Conservation (phyloP, 2,329 filamentous ascomycete species). For the Ceratocystiopsis sp. region DNA sequence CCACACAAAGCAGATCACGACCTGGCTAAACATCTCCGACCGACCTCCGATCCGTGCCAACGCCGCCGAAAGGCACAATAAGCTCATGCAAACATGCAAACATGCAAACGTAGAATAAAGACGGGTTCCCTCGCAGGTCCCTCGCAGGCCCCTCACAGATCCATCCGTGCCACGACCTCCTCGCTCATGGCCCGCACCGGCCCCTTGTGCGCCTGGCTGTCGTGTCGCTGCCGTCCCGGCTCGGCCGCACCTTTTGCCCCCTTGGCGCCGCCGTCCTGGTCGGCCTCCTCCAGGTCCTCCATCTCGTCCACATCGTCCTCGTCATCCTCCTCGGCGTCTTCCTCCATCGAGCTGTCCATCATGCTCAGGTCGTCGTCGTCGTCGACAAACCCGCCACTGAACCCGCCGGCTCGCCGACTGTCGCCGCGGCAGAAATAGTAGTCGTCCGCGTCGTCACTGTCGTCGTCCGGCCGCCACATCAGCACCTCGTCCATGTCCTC, state of each 20-base stretch:
- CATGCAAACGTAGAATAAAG: neutral
- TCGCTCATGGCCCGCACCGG: slow-evolving; percentile 41
- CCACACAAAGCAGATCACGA: too few species aligned
- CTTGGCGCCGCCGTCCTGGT: slow-evolving; percentile 13
- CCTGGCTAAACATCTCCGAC: too few species aligned
- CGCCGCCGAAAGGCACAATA: neutral
- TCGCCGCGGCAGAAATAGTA: slow-evolving; percentile 12
- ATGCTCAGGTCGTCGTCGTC: slow-evolving; percentile 22
- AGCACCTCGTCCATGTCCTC: slow-evolving; percentile 32
- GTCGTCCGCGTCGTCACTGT: slow-evolving; percentile 29
- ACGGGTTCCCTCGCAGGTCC: slow-evolving; percentile 32
- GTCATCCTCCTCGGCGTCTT: slow-evolving; percentile 26
- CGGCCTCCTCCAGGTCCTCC: slow-evolving; percentile 23
- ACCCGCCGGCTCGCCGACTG: slow-evolving; percentile 14
- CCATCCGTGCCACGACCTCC: slow-evolving; percentile 45
- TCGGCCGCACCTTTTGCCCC: too few species aligned
- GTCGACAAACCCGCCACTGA: slow-evolving; percentile 29
- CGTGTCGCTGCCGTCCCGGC: slow-evolving; percentile 16
- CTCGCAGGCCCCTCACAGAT: slow-evolving; percentile 42
- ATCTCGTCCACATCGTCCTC: slow-evolving; percentile 22
- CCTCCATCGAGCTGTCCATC: slow-evolving; percentile 7
- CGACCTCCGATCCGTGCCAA: too few species aligned
- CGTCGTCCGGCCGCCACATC: slow-evolving; percentile 40
- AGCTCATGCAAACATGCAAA: neutral
- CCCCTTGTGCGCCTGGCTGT: slow-evolving; percentile 25